Base-by-base conservation (phyloP, 2,329 filamentous ascomycete genomes). In the Botryotinia globosa region DNA sequence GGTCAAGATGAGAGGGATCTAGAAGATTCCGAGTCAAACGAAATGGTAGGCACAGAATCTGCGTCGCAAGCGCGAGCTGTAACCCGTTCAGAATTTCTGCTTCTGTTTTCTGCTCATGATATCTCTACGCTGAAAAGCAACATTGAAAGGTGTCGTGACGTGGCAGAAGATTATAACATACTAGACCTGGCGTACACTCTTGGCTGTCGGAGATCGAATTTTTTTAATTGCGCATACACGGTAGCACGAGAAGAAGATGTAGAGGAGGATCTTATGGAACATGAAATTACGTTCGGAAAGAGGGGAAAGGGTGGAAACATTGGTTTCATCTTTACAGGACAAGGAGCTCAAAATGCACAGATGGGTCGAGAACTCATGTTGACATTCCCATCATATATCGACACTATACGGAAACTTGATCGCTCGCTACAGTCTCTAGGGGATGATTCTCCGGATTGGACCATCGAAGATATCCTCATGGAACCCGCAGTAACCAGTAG, bases 271-370 rank as follows among this genome's bases (percentile, higher is more conserved):
- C 56, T 69, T 4, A 20, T 61, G 66, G 66, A 69, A 6, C 66
- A 69, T 14, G 66, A 69, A 42, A 59, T 69, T 12, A 69, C 66
- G 14, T 69, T 69, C 8, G 66, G 12, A n/a, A 69, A 69, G 16
- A 61, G n/a, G n/a, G 66, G 66, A 29, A 69, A 61, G 22, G 66
- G 66, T 25, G 66, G 54, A 5, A 69, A 69, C 0, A 69, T 69
- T 34, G 66, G n/a, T 22, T 71, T 71, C 32, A 75, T 79, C 6
- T 80, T 80, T 65, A 78, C 78, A 3, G 79, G 79, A n/a, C 79
- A 80, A 37, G 79, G 79, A 12, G 78, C 78, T 0, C 78, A 80
- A 61, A 79, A 77, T 74, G 48, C 73, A 3, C 44, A 74, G 22
- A 80, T 80, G 78, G 77, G 77, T 22, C 64, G 67, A 12, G 74